A percentile compares a stretch with the other conserved stretches of the same genome.
phyloP scores from a whole-genome alignment of 2,329 filamentous ascomycete species.

The Fusarium veterinarium region DNA sequence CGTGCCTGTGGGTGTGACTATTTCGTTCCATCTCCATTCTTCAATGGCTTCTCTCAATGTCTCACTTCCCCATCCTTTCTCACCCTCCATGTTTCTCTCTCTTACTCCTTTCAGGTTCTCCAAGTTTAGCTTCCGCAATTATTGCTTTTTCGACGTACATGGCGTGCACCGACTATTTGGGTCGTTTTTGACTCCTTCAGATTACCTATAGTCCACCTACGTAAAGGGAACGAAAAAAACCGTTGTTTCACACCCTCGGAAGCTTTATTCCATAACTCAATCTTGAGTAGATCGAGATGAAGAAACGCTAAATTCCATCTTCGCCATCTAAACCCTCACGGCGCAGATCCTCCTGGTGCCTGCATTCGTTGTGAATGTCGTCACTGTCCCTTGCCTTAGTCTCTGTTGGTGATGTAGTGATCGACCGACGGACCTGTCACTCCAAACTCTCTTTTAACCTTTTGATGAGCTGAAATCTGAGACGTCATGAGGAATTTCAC shows the following conservation, averaged over 20 bases:
- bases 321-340: constrained; percentile 10
- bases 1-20: constrained; percentile 3
- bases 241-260: constrained; percentile 5
- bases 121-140: constrained; percentile 22
- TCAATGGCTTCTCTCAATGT: constrained; percentile 28
- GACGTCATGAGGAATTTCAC: constrained; percentile 3
- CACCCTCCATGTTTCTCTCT: constrained; percentile 20
- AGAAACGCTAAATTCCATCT: constrained; percentile 16
- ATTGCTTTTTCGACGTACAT: constrained; percentile 16
- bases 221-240: constrained; percentile 4
- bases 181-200: background rate
- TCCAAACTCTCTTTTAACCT: constrained; percentile 3
- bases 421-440: constrained; percentile 14
- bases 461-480: background rate
- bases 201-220: constrained; percentile 1
- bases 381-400: constrained; percentile 24
- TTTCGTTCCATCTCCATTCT: constrained; percentile 13
- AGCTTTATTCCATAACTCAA: background rate
- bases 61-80: constrained; percentile 29
- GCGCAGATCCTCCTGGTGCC: constrained; percentile 20
- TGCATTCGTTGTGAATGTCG: constrained; percentile 17
- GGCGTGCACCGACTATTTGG: constrained; percentile 15
- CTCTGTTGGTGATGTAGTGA: constrained; percentile 11
- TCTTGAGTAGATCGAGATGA: constrained; percentile 9
- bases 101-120: constrained; percentile 21